Conservation (phyloP, 495 filamentous ascomycete genomes). For the Hypomontagnella monticulosa region DNA sequence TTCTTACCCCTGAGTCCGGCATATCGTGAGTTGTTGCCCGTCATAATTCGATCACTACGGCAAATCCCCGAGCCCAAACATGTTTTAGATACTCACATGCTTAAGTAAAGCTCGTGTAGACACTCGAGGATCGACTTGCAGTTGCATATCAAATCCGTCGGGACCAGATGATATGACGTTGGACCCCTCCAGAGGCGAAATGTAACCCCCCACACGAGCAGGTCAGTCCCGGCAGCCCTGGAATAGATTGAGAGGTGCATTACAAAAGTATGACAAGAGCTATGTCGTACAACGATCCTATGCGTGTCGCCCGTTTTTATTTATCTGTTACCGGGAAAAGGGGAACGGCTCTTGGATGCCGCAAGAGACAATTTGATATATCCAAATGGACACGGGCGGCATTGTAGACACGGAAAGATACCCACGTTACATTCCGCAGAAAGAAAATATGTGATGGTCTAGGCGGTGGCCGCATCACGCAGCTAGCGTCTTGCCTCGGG, state of each 20-base stretch:
- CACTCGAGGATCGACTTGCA: conserved; percentile 26
- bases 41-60: background rate
- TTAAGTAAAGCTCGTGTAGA: conserved; percentile 1
- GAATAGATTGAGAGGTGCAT: conserved; percentile 31
- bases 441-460: conserved; percentile 23
- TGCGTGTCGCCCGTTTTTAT: conserved; percentile 5
- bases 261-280: conserved; percentile 22
- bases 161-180: conserved; percentile 35
- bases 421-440: conserved; percentile 16
- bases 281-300: conserved; percentile 15
- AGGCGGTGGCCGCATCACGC: conserved; percentile 36
- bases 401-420: background rate
- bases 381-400: conserved; percentile 5
- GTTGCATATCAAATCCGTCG: conserved; percentile 22
- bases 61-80: conserved; percentile 1
- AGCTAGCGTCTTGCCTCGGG: conserved; percentile 26
- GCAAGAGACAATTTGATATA: background rate
- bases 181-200: conserved; percentile 31
- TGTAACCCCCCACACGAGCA: conserved; percentile 35
- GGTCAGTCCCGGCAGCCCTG: conserved; percentile 17
- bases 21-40: background rate
- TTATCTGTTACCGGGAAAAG: background rate
- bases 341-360: background rate
- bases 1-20: background rate
- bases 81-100: conserved; percentile 4